A percentile compares a stretch with the other conserved stretches of the same genome.
phyloP scores from a whole-genome alignment of 164 flowering plant species.

The Nymphaea thermarum region DNA sequence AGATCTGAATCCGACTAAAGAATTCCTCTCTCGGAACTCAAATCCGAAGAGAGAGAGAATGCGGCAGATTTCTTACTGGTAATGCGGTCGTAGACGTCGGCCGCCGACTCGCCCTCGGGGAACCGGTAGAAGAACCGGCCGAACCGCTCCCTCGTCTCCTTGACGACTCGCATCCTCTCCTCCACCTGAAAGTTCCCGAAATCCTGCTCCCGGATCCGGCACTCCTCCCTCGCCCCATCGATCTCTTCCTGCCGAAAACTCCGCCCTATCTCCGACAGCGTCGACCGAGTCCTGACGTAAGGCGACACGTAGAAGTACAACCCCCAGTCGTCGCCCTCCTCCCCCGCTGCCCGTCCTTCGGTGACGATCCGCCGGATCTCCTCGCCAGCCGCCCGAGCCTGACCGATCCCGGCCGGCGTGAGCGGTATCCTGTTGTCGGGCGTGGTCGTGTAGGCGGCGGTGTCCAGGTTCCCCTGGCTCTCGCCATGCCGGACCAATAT shows the following conservation, averaged over 20 bases:
- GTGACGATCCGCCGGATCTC: slow-evolving; percentile 27
- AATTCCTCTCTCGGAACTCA: no score
- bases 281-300: slow-evolving; percentile 63
- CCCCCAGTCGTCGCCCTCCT: slow-evolving; percentile 24
- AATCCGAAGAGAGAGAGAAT: not conserved
- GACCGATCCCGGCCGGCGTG: slow-evolving; percentile 42
- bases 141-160: slow-evolving; percentile 61
- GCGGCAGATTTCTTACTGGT: slow-evolving; percentile 38
- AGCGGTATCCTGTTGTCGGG: slow-evolving; percentile 78
- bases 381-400: slow-evolving; percentile 51
- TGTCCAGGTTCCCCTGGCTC: slow-evolving; percentile 67
- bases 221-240: slow-evolving; percentile 88
- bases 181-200: slow-evolving; percentile 91
- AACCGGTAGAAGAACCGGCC: slow-evolving; percentile 91
- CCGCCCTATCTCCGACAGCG: slow-evolving; percentile 71
- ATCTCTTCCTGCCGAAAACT: slow-evolving; percentile 38
- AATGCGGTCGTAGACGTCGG: slow-evolving; percentile 89
- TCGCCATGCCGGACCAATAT: slow-evolving; percentile 88
- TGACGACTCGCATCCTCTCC: slow-evolving; percentile 68
- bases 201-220: slow-evolving; percentile 86
- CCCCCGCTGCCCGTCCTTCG: not conserved
- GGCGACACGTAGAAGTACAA: slow-evolving; percentile 93
- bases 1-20: no score
- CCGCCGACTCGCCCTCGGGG: slow-evolving; percentile 99
- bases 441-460: slow-evolving; percentile 51